Conservation (phyloP, 2,329 filamentous ascomycete genomes). For the Aspergillus tamarii region DNA sequence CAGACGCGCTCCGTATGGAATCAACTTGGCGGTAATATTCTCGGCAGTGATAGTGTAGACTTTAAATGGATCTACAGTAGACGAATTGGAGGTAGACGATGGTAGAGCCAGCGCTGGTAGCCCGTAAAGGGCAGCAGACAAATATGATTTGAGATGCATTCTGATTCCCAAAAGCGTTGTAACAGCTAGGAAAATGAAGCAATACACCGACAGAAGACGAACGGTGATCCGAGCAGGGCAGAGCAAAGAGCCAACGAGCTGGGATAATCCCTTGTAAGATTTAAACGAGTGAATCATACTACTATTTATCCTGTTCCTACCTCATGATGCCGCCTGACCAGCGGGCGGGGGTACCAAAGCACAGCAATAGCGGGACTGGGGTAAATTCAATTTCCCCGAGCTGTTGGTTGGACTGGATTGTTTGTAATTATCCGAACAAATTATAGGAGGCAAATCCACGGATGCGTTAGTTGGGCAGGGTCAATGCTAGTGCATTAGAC, state of each 20-base stretch:
- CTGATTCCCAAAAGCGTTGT: constrained; percentile 33
- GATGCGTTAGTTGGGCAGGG: constrained; percentile 3
- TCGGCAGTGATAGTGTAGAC: constrained; percentile 50
- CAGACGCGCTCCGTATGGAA: constrained; percentile 52
- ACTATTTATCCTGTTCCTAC: constrained; percentile 19
- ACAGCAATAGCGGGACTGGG: constrained; percentile 20
- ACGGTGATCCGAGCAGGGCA: constrained; percentile 33
- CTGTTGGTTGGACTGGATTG: constrained; percentile 23
- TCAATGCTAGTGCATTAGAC: constrained; percentile 1
- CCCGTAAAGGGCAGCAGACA: constrained; percentile 37
- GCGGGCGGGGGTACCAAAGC: constrained; percentile 19
- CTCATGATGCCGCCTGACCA: constrained; percentile 27
- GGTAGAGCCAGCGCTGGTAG: constrained; percentile 33
- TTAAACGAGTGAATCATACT: constrained; percentile 23
- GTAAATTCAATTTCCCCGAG: constrained; percentile 14
- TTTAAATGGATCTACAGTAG: constrained; percentile 39
- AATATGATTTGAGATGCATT: constrained; percentile 42
- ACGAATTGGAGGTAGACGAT: constrained; percentile 27
- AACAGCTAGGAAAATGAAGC: constrained; percentile 33
- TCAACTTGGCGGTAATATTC: constrained; percentile 53
- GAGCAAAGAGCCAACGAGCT: constrained; percentile 31
- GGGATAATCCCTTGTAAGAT: constrained; percentile 17
- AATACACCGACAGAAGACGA: constrained; percentile 33
- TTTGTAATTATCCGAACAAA: constrained; percentile 22
- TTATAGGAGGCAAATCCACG: constrained; percentile 6